Percentiles rank a stretch among this genome's conserved stretches.
phyloP scores from a whole-genome alignment of 202 grass and related monocot species.

The Panicum hallii region DNA sequence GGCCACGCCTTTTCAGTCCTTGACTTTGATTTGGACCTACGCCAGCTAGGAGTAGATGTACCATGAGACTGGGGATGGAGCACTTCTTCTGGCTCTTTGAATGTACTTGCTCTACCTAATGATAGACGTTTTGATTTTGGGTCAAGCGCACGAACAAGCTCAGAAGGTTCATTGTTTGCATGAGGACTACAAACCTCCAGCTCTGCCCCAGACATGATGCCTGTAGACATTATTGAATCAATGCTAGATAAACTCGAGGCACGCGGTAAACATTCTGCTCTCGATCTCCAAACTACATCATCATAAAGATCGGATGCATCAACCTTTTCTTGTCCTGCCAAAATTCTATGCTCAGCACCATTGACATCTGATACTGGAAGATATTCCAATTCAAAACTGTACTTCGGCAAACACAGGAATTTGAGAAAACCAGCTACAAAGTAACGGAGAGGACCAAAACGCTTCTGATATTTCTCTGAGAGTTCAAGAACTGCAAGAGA shows the following conservation, averaged over 20 bases:
- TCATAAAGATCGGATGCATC: slow-evolving; percentile 63
- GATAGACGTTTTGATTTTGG: slow-evolving; percentile 88
- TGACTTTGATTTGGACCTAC: slow-evolving; percentile 95
- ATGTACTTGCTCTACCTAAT: slow-evolving; percentile 68
- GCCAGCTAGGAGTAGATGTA: slow-evolving; percentile 76
- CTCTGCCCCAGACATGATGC: slow-evolving; percentile 73
- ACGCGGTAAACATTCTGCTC: slow-evolving; percentile 71
- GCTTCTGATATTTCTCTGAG: slow-evolving; percentile 85
- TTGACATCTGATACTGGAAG: slow-evolving; percentile 56
- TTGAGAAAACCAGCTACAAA: slow-evolving; percentile 86
- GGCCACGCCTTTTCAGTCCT: slow-evolving; percentile 75
- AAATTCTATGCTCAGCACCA: slow-evolving; percentile 46
- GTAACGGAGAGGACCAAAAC: slow-evolving; percentile 80
- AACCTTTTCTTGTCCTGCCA: slow-evolving; percentile 60
- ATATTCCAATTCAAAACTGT: slow-evolving; percentile 86
- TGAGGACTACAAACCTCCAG: slow-evolving; percentile 60
- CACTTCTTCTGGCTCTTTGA: slow-evolving; percentile 93
- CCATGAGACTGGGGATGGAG: slow-evolving; percentile 82
- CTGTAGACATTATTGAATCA: slow-evolving; percentile 74
- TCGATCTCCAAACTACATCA: slow-evolving; percentile 63
- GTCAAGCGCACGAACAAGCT: slow-evolving; percentile 84
- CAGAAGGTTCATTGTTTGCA: slow-evolving; percentile 86
- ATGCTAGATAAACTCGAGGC: slow-evolving; percentile 86
- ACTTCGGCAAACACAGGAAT: slow-evolving; percentile 80
- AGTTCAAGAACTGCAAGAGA: slow-evolving; percentile 83